phyloP scores from a whole-genome alignment of 2,329 filamentous ascomycete genomes.

The Amylocarpus encephaloides region DNA sequence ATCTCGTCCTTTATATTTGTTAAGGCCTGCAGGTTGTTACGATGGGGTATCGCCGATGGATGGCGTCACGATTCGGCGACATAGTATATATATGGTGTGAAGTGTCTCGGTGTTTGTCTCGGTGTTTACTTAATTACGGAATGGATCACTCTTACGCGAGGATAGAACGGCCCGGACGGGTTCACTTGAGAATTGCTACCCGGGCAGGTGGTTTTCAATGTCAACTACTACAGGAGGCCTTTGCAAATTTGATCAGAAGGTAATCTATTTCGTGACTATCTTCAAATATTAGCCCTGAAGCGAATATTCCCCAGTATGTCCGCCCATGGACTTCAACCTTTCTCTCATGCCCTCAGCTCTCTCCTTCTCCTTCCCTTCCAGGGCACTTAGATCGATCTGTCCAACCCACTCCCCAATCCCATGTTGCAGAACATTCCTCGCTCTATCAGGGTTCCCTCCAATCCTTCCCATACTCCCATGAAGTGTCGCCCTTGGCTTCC shows the following conservation, averaged over 20 bases:
- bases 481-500: slow-evolving; percentile 60
- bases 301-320: slow-evolving; percentile 53
- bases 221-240: not conserved
- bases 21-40: too few species aligned
- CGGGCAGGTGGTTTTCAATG: too few species aligned
- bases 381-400: slow-evolving; percentile 46
- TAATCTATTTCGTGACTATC: not conserved
- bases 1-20: too few species aligned
- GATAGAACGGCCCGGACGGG: too few species aligned
- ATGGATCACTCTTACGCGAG: too few species aligned
- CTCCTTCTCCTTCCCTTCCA: slow-evolving; percentile 35
- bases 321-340: slow-evolving; percentile 56
- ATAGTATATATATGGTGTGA: too few species aligned
- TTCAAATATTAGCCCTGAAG: slow-evolving; percentile 40
- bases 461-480: slow-evolving; percentile 65
- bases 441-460: slow-evolving; percentile 47
- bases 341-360: slow-evolving; percentile 59
- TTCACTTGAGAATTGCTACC: too few species aligned
- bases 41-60: too few species aligned
- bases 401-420: slow-evolving; percentile 62
- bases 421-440: slow-evolving; percentile 70
- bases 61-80: too few species aligned
- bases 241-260: too few species aligned
- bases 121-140: too few species aligned
- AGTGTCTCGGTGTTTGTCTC: too few species aligned